Percentiles rank a stretch among this genome's conserved stretches.
These are phyloP conservation scores for Salinomyces thailandicus DNA, from an alignment of 2,329 filamentous ascomycete species.

Conservation along the genomic window DNA sequence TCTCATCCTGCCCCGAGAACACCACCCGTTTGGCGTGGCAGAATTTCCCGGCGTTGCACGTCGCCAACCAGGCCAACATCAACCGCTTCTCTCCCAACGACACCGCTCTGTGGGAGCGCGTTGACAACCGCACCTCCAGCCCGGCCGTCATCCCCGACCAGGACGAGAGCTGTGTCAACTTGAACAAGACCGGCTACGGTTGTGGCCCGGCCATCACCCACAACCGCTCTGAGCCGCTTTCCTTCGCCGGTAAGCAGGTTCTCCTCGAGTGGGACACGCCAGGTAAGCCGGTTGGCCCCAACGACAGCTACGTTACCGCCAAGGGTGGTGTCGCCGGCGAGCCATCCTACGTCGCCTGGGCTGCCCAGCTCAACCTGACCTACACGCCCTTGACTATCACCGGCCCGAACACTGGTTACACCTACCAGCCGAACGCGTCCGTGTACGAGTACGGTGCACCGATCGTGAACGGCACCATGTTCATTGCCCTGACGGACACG, in stretches of 20 bases:
- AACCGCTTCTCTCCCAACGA: conserved; percentile 54
- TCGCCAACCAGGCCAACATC: conserved; percentile 69
- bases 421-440: conserved; percentile 60
- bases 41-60: conserved; percentile 63
- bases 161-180: conserved; percentile 47
- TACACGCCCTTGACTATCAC: conserved; percentile 54
- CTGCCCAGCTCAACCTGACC: conserved; percentile 54
- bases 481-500: conserved; percentile 62
- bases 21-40: conserved; percentile 72
- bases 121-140: conserved; percentile 48
- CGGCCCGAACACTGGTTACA: conserved; percentile 49
- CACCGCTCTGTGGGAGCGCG: conserved; percentile 53
- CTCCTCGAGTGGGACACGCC: conserved; percentile 63
- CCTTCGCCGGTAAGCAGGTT: conserved; percentile 62
- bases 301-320: conserved; percentile 68
- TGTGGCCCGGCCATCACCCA: conserved; percentile 56
- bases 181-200: conserved; percentile 43
- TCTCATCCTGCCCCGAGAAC: conserved; percentile 61
- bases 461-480: conserved; percentile 64
- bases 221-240: conserved; percentile 61
- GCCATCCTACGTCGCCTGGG: conserved; percentile 64
- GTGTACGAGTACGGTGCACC: conserved; percentile 59
- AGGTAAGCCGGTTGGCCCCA: conserved; percentile 60
- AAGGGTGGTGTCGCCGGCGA: conserved; percentile 38
- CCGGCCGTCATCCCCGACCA: conserved; percentile 38